Evolutionary conservation across 2,329 filamentous ascomycete genomes (phyloP), one percentile per base, ranked within the genome.

Genomic region (Onygena corvina): DNA sequence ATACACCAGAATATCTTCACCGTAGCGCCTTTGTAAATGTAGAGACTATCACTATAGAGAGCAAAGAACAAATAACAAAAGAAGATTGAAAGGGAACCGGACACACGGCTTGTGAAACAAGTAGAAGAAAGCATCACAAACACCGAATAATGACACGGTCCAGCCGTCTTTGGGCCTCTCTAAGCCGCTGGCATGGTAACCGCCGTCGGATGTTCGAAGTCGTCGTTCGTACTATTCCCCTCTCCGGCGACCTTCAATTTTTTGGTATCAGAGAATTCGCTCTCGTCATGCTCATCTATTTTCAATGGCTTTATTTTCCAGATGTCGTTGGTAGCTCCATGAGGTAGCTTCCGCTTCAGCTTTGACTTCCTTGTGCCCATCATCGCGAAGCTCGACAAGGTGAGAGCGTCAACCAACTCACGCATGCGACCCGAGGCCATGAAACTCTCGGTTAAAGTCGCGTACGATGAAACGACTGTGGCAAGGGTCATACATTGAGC

Each of bases 401-500:
- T 87, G 61, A 96, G 81, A 8, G 77, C 77, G 60, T 84, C 79
- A 9, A 89, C 76, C 34, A 92, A 71, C 68, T 90, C 85, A 59
- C 77, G 76, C 79, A 90, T 83, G 42, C 83, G 77, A 27, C 75
- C 75, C 2, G 79, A 75, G 49, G 75, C 72, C 49, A 80, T 65
- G 57, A 92, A 84, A 38, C 77, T 75, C 20, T 71, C 67, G 1
- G 82, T 78, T 34, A 90, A 66, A 56, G 83, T 80, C 20, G 80
- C 80, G 52, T 75, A 76, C 55, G 81, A 78, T 50, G 83, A 80
- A 1, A 90, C 86, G 46, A 94, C 76, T 1, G 81, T 80, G 1
- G 87, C 82, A 12, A 98, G 72, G 52, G 94, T 86, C 84, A 98
- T 90, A 59, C 83, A 85, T 61, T 90, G 81, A 21, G 92, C 75